phyloP scores from a whole-genome alignment of 2,329 filamentous ascomycete genomes.

The Cryphonectria naterciae region DNA sequence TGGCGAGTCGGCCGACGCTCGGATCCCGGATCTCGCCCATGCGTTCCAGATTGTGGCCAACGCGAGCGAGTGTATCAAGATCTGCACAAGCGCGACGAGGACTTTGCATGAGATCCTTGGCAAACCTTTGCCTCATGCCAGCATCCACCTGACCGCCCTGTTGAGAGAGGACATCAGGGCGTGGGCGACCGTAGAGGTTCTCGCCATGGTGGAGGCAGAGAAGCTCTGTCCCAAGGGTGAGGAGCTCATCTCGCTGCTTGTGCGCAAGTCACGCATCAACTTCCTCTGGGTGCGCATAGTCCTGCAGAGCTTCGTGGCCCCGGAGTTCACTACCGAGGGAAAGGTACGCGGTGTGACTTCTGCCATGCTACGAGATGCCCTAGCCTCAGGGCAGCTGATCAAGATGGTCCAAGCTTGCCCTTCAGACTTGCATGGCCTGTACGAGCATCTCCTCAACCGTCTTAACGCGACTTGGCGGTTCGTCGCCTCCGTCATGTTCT shows the following conservation, averaged over 20 bases:
- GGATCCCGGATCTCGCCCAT: neutral
- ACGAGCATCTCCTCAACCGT: neutral
- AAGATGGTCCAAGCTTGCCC: neutral
- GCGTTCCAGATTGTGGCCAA: neutral
- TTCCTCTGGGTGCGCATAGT: conserved; percentile 9
- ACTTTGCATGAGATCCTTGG: neutral
- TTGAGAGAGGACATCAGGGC: neutral
- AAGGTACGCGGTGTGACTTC: neutral
- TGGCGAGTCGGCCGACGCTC: neutral
- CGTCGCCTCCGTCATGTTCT: neutral
- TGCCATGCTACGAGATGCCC: neutral
- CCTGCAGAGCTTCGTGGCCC: neutral
- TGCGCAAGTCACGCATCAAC: neutral
- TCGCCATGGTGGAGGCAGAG: neutral
- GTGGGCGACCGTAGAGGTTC: neutral
- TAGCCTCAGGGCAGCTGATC: neutral
- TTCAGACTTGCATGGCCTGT: conserved; percentile 4
- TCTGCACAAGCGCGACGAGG: neutral
- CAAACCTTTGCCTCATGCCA: neutral
- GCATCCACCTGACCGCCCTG: conserved; percentile 7
- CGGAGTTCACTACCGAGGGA: neutral
- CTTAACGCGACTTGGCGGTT: neutral
- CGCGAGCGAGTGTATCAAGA: neutral
- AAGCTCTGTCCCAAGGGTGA: neutral
- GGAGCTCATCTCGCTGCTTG: neutral